A percentile compares a stretch with the other conserved stretches of the same genome.
Conservation (phyloP, 805 yeast genomes). For the Huiozyma naganishii region DNA sequence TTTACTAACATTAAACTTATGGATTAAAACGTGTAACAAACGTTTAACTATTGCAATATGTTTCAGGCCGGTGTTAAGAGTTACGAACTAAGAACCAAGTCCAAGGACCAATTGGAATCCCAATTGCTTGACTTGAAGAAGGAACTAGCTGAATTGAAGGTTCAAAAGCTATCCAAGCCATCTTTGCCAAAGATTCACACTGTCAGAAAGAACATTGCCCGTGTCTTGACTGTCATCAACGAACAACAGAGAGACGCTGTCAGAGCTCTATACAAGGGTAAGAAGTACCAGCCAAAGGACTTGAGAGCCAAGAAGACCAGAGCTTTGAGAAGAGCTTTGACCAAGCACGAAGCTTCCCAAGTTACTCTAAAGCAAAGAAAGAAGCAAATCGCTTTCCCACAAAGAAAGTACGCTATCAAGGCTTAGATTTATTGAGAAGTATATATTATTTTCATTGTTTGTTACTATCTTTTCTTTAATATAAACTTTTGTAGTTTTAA, state of each 20-base stretch:
- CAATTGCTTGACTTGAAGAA: conserved; percentile 95
- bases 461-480: conserved; percentile 1
- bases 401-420: conserved; percentile 97
- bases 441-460: neutral
- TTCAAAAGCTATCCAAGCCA: conserved; percentile 88
- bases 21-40: no score
- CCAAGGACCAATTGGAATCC: conserved; percentile 92
- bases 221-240: conserved; percentile 96
- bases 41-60: no score
- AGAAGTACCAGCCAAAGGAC: conserved; percentile 97
- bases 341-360: conserved; percentile 74
- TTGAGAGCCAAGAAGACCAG: conserved; percentile 99
- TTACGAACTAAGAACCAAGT: conserved; percentile 93
- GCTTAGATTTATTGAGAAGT: conserved; percentile 46
- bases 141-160: conserved; percentile 93
- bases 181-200: conserved; percentile 94
- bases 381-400: conserved; percentile 94
- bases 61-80: conserved; percentile 83
- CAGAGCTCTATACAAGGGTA: conserved; percentile 89
- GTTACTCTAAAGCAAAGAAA: conserved; percentile 86
- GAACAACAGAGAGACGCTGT: conserved; percentile 92
- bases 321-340: conserved; percentile 97
- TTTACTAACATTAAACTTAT: no score
- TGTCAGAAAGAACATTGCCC: conserved; percentile 97
- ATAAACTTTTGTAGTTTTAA: conserved; percentile 1